Base-by-base conservation (phyloP, 176 grass and related monocot species). In the Triticum timopheevii region DNA sequence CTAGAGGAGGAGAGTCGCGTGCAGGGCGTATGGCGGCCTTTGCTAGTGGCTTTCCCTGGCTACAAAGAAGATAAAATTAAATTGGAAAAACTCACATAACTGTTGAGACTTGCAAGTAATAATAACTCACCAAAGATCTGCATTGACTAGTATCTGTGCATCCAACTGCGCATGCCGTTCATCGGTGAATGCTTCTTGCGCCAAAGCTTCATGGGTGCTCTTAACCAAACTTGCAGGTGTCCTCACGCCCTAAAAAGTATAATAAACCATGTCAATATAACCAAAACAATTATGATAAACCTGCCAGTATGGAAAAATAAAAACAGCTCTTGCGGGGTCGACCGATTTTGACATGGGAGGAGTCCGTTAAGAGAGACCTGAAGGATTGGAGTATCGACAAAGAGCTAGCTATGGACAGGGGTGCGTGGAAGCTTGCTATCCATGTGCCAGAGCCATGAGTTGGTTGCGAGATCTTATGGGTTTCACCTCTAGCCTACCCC, bases 61-160 rank as follows among this genome's bases (percentile, higher is more conserved):
- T 94, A 89, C 19, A 83, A 86, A 73, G 39, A 81, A 84, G 83
- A 80, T 17, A 39, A 82, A 78, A 35, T 66, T 85, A 83, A 1
- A 69, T 62, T 36, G 25, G 25, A 17, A 4, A 86, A 61, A 17
- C 34, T 12, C 6, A 40, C 73, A 66, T 31, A 45, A 40, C 25
- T 33, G 15, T 22, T 22, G 10, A 50, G 23, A 62, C 16, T 84
- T 54, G 19, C 25, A 4, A 78, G 38, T 27, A 63, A 16, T 58
- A 58, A 65, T 2, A 47, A 89, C 92, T 91, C 33, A 93, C 92
- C 84, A 78, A 67, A 93, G 86, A 67, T 89, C 86, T 80, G 86
- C 92, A 81, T 72, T 87, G 44, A 87, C 84, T 84, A 87, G 83
- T 76, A 93, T 93, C 74, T 93, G 87, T 80, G 91, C 84, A 70